Percentiles rank a stretch among this genome's conserved stretches.
Conservation (phyloP, 306 rosid species). For the Quercus rubra region DNA sequence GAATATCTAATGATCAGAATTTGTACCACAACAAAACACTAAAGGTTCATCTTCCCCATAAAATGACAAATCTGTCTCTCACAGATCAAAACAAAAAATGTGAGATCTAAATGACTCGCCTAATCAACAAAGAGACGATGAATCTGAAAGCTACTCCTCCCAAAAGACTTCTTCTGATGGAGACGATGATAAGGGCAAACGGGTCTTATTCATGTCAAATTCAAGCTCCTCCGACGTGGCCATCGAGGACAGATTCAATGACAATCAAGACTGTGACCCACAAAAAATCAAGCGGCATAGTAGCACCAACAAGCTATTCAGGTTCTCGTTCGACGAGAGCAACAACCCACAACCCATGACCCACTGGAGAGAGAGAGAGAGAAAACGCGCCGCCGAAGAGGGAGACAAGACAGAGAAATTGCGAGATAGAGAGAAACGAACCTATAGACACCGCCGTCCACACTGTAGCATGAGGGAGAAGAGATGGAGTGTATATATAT, state of each 20-base stretch:
- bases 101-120: constrained; percentile 97
- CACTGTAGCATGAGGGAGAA: too few relatives aligned
- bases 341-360: constrained; percentile 53
- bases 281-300: constrained; percentile 17
- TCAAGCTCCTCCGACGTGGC: constrained; percentile 75
- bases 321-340: constrained; percentile 47
- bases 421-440: too few relatives aligned
- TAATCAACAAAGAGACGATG: constrained; percentile 47
- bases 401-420: too few relatives aligned
- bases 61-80: not conserved
- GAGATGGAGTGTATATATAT: too few relatives aligned
- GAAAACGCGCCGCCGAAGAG: too few relatives aligned
- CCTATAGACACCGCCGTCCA: too few relatives aligned
- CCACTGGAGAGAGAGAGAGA: constrained; percentile 36
- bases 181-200: constrained; percentile 66
- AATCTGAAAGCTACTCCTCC: constrained; percentile 62
- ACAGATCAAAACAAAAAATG: constrained; percentile 44
- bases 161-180: constrained; percentile 54
- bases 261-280: constrained; percentile 35
- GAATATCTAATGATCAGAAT: not conserved
- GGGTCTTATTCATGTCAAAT: constrained; percentile 79
- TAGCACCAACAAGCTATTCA: constrained; percentile 44
- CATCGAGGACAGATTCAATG: constrained; percentile 72
- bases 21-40: not conserved
- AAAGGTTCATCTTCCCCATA: not conserved